These are phyloP conservation scores for Cyphellophora attinorum DNA, from an alignment of 2,329 filamentous ascomycete species.

Conservation along the genomic window DNA sequence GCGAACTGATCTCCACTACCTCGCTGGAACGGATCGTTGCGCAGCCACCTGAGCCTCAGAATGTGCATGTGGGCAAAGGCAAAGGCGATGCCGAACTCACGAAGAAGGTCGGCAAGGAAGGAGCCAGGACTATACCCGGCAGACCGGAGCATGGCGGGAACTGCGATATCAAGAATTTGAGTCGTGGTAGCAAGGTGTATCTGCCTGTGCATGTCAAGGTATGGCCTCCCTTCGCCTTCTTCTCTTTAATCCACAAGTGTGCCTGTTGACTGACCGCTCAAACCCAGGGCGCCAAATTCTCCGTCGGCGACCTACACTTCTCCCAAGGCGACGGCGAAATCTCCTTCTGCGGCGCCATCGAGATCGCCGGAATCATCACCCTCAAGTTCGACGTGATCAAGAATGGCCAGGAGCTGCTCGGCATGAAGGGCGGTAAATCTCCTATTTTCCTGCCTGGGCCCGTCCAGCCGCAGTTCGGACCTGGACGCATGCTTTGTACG, in stretches of 20 bases:
- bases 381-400: slow-evolving; percentile 86
- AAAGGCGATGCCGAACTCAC: slow-evolving; percentile 47
- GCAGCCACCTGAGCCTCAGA: slow-evolving; percentile 61
- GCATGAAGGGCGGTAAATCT: slow-evolving; percentile 51
- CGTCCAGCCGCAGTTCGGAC: slow-evolving; percentile 79
- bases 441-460: slow-evolving; percentile 81
- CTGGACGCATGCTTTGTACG: slow-evolving; percentile 68
- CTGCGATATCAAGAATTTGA: slow-evolving; percentile 84
- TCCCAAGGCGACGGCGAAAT: slow-evolving; percentile 86
- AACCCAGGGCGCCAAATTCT: slow-evolving; percentile 85
- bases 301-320: slow-evolving; percentile 81
- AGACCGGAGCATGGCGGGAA: slow-evolving; percentile 83
- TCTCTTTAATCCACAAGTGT: no score
- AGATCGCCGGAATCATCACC: slow-evolving; percentile 88
- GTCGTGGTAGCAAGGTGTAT: slow-evolving; percentile 70
- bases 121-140: slow-evolving; percentile 74
- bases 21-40: slow-evolving; percentile 64
- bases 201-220: slow-evolving; percentile 75
- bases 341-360: slow-evolving; percentile 79
- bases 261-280: no score
- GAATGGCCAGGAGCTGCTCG: slow-evolving; percentile 62
- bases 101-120: slow-evolving; percentile 62
- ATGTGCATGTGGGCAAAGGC: slow-evolving; percentile 52
- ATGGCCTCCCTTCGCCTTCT: no score
- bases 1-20: slow-evolving; percentile 61